A percentile compares a stretch with the other conserved stretches of the same genome.
These are phyloP conservation scores for Saccharomycopsis amapae DNA, from an alignment of 805 yeast genomes.

Conservation along the genomic window DNA sequence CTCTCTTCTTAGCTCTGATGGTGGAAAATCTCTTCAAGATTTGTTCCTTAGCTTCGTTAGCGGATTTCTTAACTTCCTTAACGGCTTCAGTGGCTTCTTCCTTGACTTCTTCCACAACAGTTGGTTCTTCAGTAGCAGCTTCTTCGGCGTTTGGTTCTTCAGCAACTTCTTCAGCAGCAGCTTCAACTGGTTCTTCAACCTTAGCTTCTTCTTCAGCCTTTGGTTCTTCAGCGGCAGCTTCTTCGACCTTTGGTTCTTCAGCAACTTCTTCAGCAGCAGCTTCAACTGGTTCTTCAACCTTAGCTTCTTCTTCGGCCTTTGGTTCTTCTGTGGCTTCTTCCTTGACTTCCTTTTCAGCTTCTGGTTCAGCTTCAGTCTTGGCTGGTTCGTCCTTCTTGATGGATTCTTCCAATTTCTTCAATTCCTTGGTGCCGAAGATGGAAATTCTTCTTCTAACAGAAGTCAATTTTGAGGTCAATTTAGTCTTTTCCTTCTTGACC, in stretches of 20 bases:
- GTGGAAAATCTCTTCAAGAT: not conserved
- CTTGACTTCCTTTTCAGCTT: constrained; percentile 10
- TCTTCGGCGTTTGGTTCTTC: constrained; percentile 10
- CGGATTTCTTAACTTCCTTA: constrained; percentile 3
- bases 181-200: constrained; percentile 23
- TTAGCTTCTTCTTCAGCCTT: constrained; percentile 9
- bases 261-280: constrained; percentile 25
- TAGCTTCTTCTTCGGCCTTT: constrained; percentile 14
- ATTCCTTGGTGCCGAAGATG: constrained; percentile 14
- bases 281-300: constrained; percentile 19
- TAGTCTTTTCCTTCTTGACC: not conserved
- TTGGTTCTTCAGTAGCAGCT: constrained; percentile 22
- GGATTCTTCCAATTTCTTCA: too few relatives aligned
- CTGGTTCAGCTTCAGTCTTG: constrained; percentile 1
- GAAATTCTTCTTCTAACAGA: constrained; percentile 20
- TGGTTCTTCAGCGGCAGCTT: constrained; percentile 6
- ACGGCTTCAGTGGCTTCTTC: not conserved
- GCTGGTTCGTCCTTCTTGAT: not conserved
- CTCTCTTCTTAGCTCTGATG: not conserved
- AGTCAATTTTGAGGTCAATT: constrained; percentile 8
- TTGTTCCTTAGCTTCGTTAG: constrained; percentile 1
- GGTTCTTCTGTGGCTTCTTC: constrained; percentile 17
- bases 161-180: too few relatives aligned
- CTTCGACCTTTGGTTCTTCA: constrained; percentile 11
- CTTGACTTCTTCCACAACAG: constrained; percentile 23